Base-by-base conservation (phyloP, 768 basidiomycete species). In the Lactarius tabidus region DNA sequence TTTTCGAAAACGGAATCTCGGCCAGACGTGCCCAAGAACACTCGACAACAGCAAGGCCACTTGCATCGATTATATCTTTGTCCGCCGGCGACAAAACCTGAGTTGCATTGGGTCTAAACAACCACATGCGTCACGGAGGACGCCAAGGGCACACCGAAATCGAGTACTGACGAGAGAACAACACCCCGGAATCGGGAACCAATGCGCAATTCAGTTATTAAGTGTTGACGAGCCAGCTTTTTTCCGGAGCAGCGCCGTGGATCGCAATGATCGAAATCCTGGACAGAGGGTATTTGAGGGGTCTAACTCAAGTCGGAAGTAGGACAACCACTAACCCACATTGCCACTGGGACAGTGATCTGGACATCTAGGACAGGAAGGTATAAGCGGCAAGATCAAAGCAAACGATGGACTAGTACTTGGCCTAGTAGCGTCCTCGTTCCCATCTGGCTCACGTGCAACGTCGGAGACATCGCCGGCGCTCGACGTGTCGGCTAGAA, bases 251-350 rank as follows among this genome's bases (percentile, higher is more conserved):
- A 91, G 60, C 85, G 79, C 55, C 88, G 87, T 0, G 96, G 95
- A 74, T 99, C 96, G 73, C 97, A 99, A 74, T 99, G 97, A 74
- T 91, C 89, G 76, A 99, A 98, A 74, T 99, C 96, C 95, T 96
- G 62, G 12, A 31, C 23, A 66, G 26, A 59, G 39, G 18, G 14
- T 20, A 52, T 17, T 14, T 59, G 29, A 12, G 17, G 45, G 15
- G 29, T 15, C 14, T 23, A 35, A 2, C 8, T 28, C 26, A 31
- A 36, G n/a, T 0, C 14, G 26, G 14, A 6, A 56, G 23, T 7
- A 15, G 54, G 54, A 18, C 28, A 41, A 51, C 51, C 54, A 81
- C 94, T 76, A 63, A 90, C 94, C 95, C 95, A 98, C 95, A 98
- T 98, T 39, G 93, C 95, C 4, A 97, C 88, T 2, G 93, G 93